A percentile compares a stretch with the other conserved stretches of the same genome.
Conservation (phyloP, 1,284 basidiomycete species). For the Ustilago hordei region DNA sequence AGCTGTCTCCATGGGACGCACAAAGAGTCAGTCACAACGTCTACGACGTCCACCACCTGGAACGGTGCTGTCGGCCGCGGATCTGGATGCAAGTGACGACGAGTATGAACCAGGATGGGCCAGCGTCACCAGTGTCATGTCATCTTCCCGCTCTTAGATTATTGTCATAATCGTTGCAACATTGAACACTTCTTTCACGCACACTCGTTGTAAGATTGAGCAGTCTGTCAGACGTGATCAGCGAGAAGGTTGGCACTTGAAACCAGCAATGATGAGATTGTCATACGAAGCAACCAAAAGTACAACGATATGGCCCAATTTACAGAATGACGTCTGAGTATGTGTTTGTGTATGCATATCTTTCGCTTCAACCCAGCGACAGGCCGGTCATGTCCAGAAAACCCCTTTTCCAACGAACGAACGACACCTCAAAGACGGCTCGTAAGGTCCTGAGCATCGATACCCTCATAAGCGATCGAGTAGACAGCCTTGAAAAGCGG, state of each 20-base stretch:
- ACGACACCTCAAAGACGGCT: conserved; percentile 47
- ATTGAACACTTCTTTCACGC: conserved; percentile 4
- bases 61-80: conserved; percentile 55
- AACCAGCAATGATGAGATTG: conserved; percentile 14
- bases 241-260: background rate
- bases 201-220: background rate
- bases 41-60: conserved; percentile 60
- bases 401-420: background rate
- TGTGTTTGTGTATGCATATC: background rate
- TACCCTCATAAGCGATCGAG: conserved; percentile 64
- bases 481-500: conserved; percentile 73
- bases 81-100: conserved; percentile 65
- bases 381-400: background rate
- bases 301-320: conserved; percentile 7
- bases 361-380: background rate
- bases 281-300: conserved; percentile 11
- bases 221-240: background rate
- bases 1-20: conserved; percentile 50
- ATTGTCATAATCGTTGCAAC: background rate
- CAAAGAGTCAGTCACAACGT: conserved; percentile 54
- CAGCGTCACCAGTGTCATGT: conserved; percentile 58
- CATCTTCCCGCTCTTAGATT: conserved; percentile 38
- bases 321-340: background rate
- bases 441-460: conserved; percentile 70
- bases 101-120: conserved; percentile 66